Percentiles rank a stretch among this genome's conserved stretches.
These are phyloP conservation scores for Myotisia sp. DNA, from an alignment of 2,329 filamentous ascomycete genomes.

Conservation along the genomic window DNA sequence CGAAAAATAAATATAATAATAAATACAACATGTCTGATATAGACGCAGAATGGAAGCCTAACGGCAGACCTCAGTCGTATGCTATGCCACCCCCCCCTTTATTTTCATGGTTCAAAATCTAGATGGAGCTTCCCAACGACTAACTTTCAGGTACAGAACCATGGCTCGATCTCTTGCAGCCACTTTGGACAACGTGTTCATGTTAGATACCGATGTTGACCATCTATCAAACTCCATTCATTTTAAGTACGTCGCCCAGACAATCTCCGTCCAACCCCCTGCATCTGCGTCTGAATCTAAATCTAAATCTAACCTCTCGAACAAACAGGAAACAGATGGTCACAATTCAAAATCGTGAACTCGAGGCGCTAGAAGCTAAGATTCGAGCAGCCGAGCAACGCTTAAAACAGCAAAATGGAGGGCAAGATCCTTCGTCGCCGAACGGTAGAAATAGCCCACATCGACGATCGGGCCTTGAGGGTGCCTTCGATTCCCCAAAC, in stretches of 20 bases:
- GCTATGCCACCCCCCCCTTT: constrained; percentile 26
- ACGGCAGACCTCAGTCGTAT: constrained; percentile 59
- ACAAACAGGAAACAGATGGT: constrained; percentile 60
- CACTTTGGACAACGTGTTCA: constrained; percentile 78
- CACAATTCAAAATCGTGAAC: constrained; percentile 57
- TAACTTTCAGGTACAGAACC: constrained; percentile 43
- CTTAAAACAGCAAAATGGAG: constrained; percentile 36
- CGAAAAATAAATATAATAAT: too few species aligned
- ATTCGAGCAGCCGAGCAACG: constrained; percentile 75
- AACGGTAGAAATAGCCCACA: too few species aligned
- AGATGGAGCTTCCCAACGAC: neutral
- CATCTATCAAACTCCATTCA: constrained; percentile 61
- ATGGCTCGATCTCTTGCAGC: constrained; percentile 76
- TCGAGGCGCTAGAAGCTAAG: constrained; percentile 70
- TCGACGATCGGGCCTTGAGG: too few species aligned
- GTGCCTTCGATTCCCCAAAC: too few species aligned
- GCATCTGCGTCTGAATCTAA: neutral
- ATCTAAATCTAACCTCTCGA: constrained; percentile 1
- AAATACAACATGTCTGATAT: constrained; percentile 52
- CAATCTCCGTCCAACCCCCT: too few species aligned
- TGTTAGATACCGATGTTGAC: constrained; percentile 64
- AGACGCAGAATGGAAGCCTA: constrained; percentile 69
- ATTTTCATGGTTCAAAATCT: constrained; percentile 1
- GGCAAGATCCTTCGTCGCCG: too few species aligned
- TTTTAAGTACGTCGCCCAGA: constrained; percentile 66